Conservation (phyloP, 2,329 filamentous ascomycete species). For the Alternaria sp. region DNA sequence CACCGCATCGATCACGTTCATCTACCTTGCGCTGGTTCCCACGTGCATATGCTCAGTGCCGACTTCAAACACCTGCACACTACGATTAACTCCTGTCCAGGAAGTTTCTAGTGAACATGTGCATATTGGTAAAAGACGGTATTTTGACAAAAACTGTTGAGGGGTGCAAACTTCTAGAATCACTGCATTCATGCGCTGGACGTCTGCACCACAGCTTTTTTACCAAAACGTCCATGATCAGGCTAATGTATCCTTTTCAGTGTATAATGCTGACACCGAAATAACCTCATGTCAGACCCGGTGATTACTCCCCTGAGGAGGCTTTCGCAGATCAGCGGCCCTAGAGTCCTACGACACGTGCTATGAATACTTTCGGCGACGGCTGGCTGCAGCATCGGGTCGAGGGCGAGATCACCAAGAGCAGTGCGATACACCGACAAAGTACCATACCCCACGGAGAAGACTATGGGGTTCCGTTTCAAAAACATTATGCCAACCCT, state of each 20-base stretch:
- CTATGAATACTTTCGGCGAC: neutral
- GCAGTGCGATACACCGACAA: conserved; percentile 6
- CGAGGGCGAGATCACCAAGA: neutral
- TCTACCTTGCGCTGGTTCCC: neutral
- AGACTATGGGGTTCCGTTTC: conserved; percentile 27
- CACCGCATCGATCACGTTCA: neutral
- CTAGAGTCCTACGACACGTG: neutral
- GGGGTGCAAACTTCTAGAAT: neutral
- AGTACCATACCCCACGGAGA: conserved; percentile 20
- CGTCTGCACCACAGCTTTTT: neutral
- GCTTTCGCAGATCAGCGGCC: neutral
- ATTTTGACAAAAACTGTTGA: neutral
- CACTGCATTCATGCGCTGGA: neutral
- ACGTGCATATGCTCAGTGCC: neutral
- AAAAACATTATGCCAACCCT: conserved; percentile 24
- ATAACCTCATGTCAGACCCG: neutral
- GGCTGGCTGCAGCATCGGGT: conserved; percentile 19
- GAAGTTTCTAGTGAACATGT: neutral
- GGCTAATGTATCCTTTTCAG: neutral
- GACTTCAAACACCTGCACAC: neutral
- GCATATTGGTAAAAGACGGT: neutral
- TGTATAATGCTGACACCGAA: neutral
- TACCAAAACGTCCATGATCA: neutral
- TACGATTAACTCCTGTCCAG: neutral
- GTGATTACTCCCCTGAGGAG: neutral